Conservation (phyloP, 495 filamentous ascomycete species). For the Lasiosphaeriaceae sp. region DNA sequence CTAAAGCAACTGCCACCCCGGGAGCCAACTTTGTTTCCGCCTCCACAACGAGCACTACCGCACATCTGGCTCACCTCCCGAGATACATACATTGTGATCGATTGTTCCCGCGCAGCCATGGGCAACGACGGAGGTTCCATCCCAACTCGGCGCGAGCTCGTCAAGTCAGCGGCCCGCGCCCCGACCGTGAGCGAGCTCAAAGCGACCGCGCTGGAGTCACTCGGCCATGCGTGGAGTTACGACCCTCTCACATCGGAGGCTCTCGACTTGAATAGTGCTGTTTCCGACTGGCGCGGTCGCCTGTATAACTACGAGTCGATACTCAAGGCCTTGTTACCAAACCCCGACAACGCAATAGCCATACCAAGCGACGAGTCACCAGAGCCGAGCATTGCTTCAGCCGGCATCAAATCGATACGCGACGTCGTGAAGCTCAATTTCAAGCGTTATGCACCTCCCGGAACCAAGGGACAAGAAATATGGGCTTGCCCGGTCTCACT, state of each 20-base stretch:
- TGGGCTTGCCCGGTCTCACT: conserved; percentile 87
- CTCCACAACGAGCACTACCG: too few species aligned
- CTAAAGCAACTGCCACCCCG: too few species aligned
- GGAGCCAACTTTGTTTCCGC: too few species aligned
- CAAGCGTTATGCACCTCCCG: conserved; percentile 47
- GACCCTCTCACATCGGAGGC: conserved; percentile 80
- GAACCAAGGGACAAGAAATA: conserved; percentile 41
- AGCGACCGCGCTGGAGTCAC: conserved; percentile 76
- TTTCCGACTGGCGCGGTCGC: conserved; percentile 79
- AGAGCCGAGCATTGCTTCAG: conserved; percentile 62
- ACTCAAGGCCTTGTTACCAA: conserved; percentile 71
- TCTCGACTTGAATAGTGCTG: conserved; percentile 63
- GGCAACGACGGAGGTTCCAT: conserved; percentile 93
- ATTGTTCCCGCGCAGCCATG: conserved; percentile 46
- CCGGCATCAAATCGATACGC: conserved; percentile 70
- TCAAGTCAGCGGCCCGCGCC: conserved; percentile 77
- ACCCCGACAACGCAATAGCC: conserved; percentile 12
- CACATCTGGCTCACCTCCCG: too few species aligned
- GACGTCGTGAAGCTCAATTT: conserved; percentile 91
- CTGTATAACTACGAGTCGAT: conserved; percentile 96
- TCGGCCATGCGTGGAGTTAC: conserved; percentile 78
- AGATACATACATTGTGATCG: too few species aligned
- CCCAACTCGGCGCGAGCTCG: conserved; percentile 90
- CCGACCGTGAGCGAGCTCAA: conserved; percentile 88
- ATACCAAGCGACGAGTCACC: conserved; percentile 23